Percentiles rank a stretch among this genome's conserved stretches.
Conservation (phyloP, 2,329 filamentous ascomycete species). For the Phyllosticta citrichinensis region DNA sequence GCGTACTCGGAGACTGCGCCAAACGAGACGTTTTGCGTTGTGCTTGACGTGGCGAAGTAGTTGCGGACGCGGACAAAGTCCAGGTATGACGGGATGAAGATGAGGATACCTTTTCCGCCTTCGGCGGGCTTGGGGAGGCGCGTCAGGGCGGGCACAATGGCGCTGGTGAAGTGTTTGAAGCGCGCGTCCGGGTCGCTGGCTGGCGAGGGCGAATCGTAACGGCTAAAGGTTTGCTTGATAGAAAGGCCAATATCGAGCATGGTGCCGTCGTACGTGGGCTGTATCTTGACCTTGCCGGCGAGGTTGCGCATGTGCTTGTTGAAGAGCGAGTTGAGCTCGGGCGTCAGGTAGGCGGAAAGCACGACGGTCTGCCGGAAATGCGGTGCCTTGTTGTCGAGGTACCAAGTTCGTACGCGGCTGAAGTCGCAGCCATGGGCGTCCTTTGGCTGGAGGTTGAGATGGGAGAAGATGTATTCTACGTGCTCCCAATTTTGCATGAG, state of each 20-base stretch:
- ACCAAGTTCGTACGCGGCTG: slow-evolving; percentile 80
- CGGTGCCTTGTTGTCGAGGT: slow-evolving; percentile 76
- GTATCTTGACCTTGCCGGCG: slow-evolving; percentile 67
- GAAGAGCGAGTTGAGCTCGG: slow-evolving; percentile 74
- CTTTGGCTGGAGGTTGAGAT: slow-evolving; percentile 82
- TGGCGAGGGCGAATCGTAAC: slow-evolving; percentile 64
- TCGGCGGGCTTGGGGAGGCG: slow-evolving; percentile 55
- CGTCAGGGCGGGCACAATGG: slow-evolving; percentile 64
- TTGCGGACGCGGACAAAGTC: slow-evolving; percentile 93
- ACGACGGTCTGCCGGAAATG: slow-evolving; percentile 79
- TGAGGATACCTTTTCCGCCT: slow-evolving; percentile 54
- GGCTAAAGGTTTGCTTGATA: slow-evolving; percentile 79
- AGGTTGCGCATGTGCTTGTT: slow-evolving; percentile 70
- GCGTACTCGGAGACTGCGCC: slow-evolving; percentile 86
- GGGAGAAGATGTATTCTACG: slow-evolving; percentile 80
- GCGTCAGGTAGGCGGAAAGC: slow-evolving; percentile 73
- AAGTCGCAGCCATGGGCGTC: slow-evolving; percentile 91
- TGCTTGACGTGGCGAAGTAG: slow-evolving; percentile 65
- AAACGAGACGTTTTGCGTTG: slow-evolving; percentile 53
- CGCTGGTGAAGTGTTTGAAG: slow-evolving; percentile 82
- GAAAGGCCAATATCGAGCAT: slow-evolving; percentile 64
- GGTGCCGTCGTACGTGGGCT: slow-evolving; percentile 54
- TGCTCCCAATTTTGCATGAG: slow-evolving; percentile 99
- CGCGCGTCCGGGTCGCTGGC: slow-evolving; percentile 73
- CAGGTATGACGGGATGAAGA: slow-evolving; percentile 89